Percentiles rank a stretch among this genome's conserved stretches.
These are phyloP conservation scores for Rhytidiadelphus loreus DNA, from an alignment of 225 moss, liverwort and hornwort species.

Conservation along the genomic window DNA sequence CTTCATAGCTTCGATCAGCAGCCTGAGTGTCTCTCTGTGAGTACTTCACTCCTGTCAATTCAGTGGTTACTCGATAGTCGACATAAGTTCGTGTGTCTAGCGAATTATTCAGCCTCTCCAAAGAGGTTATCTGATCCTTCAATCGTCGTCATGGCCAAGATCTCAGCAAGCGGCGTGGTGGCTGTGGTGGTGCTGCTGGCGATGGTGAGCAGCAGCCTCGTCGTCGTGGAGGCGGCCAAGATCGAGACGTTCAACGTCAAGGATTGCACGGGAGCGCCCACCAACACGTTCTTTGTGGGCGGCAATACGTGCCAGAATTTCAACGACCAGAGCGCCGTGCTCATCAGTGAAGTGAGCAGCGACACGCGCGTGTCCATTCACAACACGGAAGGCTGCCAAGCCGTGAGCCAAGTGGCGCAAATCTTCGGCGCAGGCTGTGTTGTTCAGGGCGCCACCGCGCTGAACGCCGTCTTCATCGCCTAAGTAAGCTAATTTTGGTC, in stretches of 20 bases:
- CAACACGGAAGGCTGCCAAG: conserved; percentile 16
- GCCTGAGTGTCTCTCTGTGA: not conserved
- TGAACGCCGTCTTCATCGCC: conserved; percentile 21
- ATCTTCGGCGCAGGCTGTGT: conserved; percentile 28
- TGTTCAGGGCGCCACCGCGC: conserved; percentile 3
- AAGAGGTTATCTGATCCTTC: not conserved
- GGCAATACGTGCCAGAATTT: conserved; percentile 12
- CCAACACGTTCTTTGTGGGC: conserved; percentile 18
- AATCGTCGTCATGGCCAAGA: not conserved
- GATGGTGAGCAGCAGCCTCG: not conserved
- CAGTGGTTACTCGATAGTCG: not conserved
- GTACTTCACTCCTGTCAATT: not conserved
- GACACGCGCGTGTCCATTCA: conserved; percentile 31
- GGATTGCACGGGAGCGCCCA: not conserved
- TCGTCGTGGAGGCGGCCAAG: not conserved
- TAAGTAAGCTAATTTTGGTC: not conserved
- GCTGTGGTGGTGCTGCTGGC: not conserved
- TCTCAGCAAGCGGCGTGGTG: not conserved
- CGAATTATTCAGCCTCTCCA: not conserved
- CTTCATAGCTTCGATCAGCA: not conserved
- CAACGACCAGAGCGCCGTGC: conserved; percentile 23
- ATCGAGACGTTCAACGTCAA: conserved; percentile 5
- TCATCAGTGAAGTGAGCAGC: not conserved
- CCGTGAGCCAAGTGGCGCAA: conserved; percentile 1
- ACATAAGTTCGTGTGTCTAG: not conserved